Evolutionary conservation across 2,329 filamentous ascomycete genomes (phyloP), one percentile per base, ranked within the genome.

Genomic region (Bipolaris victoriae): DNA sequence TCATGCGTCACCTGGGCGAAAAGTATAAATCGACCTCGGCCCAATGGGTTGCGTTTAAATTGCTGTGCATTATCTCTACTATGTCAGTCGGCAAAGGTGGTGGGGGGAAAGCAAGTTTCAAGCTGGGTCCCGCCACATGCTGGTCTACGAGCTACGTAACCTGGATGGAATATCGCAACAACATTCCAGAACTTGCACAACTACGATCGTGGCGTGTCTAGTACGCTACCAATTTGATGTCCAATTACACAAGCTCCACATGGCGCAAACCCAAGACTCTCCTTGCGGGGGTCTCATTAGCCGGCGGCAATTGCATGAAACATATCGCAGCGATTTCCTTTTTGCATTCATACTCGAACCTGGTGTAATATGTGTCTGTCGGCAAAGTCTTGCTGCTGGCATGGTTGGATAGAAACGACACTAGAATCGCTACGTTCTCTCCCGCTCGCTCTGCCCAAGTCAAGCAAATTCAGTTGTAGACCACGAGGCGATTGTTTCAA

Each of bases 271-370:
- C 50, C 55, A 58, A 54, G 50, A 48, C 52, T 55, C 51, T 44
- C 51, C 55, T 33, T 33, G 55, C 43, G n/a, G 43, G 26, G 43
- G n/a, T 24, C 48, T 45, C 20, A 20, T 71, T 71, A 71, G 52
- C 68, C 68, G 67, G 63, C 61, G 68, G 68, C 52, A 64, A 52
- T 59, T 33, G 26, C 37, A 29, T 24, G 46, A 47, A 36, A 53
- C 47, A 44, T 29, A 13, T 29, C 40, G 24, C 36, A 40, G 48
- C 44, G 43, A 53, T 31, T 55, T 40, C 49, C 37, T 15, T 24
- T 44, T 5, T 48, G 44, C 45, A 52, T 53, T 53, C 41, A n/a
- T 31, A 20, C 20, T 61, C 61, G 66, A 66, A 56, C 59, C 52
- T 65, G 69, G 44, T 65, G 66, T 49, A 29, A 11, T 29, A 45